Evolutionary conservation across 164 flowering plant species (phyloP), one percentile per base, ranked within the genome.

Genomic region (Nelumbo lutea): DNA sequence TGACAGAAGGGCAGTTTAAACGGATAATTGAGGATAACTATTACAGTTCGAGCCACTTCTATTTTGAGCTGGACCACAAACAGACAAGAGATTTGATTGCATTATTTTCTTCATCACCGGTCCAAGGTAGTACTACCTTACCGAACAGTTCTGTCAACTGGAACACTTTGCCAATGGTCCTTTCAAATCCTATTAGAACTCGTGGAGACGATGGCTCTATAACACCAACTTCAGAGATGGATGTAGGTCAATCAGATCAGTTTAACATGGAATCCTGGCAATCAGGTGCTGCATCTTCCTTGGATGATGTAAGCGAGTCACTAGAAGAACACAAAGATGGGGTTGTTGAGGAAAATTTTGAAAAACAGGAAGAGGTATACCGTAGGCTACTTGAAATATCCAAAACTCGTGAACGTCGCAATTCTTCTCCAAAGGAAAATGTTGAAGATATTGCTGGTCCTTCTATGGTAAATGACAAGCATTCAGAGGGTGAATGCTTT

Each of bases 31-130:
- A 56, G 5, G 96, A 84, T 57, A 93, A 93, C 77, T 96, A 87
- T 73, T 88, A 81, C 72, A 59, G 2, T 57, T 50, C 3, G 0
- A 51, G 4, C 14, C 90, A 79, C 76, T 90, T 95, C 72, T 83
- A 90, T 88, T 92, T 92, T 76, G 97, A 95, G 83, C 83, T 95
- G 13, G 99, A 95, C 75, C 90, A 88, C 75, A 79, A 78, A 62
- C 98, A 92, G 72, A 74, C 88, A 6, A 78, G 71, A 61, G 83
- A 77, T 70, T 76, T 95, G 80, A 76, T 84, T 1, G 63, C 74
- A 39, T 57, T 84, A 59, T 77, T 89, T 9, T 74, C 86, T 38
- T 75, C 90, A 59, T 58, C 62, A 58, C 79, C 86, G 6, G 65
- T 76, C 56, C 73, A 83, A 15, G 60, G 78, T 42, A 5, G 72